Evolutionary conservation across 306 rosid species (phyloP).

Genomic region (Begonia peltatifolia): DNA sequence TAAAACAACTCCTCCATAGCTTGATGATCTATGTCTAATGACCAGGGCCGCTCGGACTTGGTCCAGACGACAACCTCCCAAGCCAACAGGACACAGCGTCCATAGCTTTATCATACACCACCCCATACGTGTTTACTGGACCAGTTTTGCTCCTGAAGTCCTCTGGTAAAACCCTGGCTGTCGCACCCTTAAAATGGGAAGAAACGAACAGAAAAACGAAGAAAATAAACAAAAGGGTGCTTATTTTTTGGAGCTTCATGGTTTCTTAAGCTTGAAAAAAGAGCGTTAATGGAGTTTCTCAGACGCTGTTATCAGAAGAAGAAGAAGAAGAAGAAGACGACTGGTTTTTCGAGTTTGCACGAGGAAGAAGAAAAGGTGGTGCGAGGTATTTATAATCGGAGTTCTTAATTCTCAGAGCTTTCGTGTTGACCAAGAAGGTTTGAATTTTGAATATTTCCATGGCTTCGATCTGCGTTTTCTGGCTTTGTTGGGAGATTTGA

Average conservation of each 20-base stretch:
- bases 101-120: constrained; percentile 5
- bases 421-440: neutral
- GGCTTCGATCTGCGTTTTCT: no score
- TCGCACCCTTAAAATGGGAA: constrained; percentile 11
- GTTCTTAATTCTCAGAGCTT: neutral
- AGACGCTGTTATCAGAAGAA: neutral
- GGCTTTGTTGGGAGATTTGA: no score
- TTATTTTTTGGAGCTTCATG: constrained; percentile 12
- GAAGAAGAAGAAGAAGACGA: neutral
- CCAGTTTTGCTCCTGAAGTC: constrained; percentile 16
- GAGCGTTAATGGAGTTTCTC: neutral
- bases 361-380: neutral
- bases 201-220: constrained; percentile 4
- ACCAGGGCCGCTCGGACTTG: constrained; percentile 9
- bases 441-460: neutral
- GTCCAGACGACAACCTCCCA: constrained; percentile 6
- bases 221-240: constrained; percentile 9
- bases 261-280: constrained; percentile 12
- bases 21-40: neutral
- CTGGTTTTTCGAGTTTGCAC: neutral
- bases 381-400: neutral
- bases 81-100: constrained; percentile 6
- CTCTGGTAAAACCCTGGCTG: constrained; percentile 15
- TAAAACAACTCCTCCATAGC: no score
- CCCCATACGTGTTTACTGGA: neutral